Conservation (phyloP, 148 eudicot genomes). For the Dianthus caryophyllus region DNA sequence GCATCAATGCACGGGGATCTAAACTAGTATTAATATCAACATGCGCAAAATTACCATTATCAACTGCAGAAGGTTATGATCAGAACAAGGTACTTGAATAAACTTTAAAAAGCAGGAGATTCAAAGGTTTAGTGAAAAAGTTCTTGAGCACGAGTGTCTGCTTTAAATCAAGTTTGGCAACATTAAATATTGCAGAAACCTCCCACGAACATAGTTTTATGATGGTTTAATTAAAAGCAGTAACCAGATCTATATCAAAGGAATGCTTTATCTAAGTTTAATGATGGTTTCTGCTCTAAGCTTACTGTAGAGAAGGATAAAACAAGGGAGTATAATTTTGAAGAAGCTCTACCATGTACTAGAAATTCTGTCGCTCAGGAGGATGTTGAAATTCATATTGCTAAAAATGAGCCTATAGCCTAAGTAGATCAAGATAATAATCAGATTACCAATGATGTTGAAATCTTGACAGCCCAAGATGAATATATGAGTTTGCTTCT, state of each 20-base stretch:
- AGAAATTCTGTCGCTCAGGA: background rate
- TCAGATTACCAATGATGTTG: background rate
- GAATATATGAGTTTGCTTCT: background rate
- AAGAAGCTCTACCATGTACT: background rate
- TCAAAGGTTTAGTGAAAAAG: background rate
- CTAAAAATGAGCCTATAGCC: background rate
- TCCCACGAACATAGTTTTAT: background rate
- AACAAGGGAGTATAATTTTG: background rate
- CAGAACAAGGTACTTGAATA: background rate
- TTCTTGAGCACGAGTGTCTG: background rate
- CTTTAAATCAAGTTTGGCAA: background rate
- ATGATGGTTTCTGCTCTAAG: background rate
- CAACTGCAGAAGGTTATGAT: background rate
- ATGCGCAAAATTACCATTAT: background rate
- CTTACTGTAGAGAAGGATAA: background rate
- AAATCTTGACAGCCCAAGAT: background rate
- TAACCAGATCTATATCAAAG: background rate
- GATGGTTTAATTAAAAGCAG: background rate
- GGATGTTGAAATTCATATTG: background rate
- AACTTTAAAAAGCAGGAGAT: background rate
- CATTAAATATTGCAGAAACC: background rate
- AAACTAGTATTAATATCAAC: conserved; percentile 1
- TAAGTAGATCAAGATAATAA: background rate
- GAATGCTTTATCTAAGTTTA: background rate
- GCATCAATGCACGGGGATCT: too few relatives aligned